phyloP scores from a whole-genome alignment of 208 protist genomes.

The Leishmania arabica region DNA sequence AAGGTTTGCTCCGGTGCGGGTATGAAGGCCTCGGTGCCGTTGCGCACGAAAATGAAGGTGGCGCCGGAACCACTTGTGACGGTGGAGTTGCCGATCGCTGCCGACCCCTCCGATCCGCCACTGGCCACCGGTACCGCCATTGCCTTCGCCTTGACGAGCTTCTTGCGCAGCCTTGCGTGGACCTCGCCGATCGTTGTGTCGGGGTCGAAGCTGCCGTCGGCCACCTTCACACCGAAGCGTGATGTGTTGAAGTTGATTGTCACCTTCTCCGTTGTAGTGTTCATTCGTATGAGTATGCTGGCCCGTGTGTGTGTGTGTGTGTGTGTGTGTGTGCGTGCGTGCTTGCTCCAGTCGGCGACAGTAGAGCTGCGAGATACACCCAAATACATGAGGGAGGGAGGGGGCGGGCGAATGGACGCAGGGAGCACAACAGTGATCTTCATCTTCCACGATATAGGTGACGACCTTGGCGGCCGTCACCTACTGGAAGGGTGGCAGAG shows the following conservation, averaged over 20 bases:
- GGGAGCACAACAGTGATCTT: not conserved
- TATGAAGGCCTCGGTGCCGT: conserved; percentile 71
- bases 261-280: conserved; percentile 42
- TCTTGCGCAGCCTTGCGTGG: conserved; percentile 59
- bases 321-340: not conserved
- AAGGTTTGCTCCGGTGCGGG: conserved; percentile 71
- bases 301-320: not conserved
- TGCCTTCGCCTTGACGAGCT: conserved; percentile 41
- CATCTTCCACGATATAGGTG: not conserved
- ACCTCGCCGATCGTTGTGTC: conserved; percentile 67
- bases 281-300: conserved; percentile 6
- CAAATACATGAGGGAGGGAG: not conserved
- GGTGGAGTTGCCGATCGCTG: conserved; percentile 13
- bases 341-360: not conserved
- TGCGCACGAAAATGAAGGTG: conserved; percentile 65
- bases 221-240: conserved; percentile 44
- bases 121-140: not conserved
- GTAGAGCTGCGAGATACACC: not conserved
- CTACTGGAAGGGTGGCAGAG: not conserved
- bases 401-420: not conserved
- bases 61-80: conserved; percentile 9
- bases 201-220: conserved; percentile 57
- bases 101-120: not conserved
- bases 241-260: conserved; percentile 58
- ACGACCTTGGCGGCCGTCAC: not conserved